Conservation (phyloP, 805 yeast species). For the Candida ficus region DNA sequence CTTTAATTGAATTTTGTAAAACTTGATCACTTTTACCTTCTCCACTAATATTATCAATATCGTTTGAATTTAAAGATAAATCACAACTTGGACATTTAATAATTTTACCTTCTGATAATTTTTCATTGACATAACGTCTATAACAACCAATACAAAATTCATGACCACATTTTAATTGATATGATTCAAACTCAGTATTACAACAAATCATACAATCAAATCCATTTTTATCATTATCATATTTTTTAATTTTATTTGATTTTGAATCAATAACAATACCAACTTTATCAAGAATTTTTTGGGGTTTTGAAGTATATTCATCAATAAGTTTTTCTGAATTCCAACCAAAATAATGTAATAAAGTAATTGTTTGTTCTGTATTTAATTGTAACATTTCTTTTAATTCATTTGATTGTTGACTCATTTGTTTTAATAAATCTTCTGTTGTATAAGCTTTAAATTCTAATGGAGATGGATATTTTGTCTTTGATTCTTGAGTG, state of each 20-base stretch:
- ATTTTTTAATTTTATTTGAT: neutral
- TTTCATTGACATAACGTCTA: constrained; percentile 47
- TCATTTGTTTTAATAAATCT: constrained; percentile 18
- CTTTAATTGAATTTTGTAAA: constrained; percentile 35
- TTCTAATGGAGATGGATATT: constrained; percentile 3
- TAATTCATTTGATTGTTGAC: constrained; percentile 29
- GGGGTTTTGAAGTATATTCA: constrained; percentile 42
- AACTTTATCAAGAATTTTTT: constrained; percentile 27
- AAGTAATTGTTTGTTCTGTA: constrained; percentile 34
- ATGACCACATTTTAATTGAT: constrained; percentile 64
- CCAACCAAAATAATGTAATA: constrained; percentile 51
- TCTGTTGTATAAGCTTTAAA: constrained; percentile 26
- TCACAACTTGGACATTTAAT: constrained; percentile 64
- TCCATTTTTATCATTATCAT: constrained; percentile 19
- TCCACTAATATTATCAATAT: constrained; percentile 38
- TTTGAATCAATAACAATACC: constrained; percentile 26
- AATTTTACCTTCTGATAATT: constrained; percentile 36
- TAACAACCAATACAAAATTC: constrained; percentile 68
- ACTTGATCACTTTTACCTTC: constrained; percentile 26
- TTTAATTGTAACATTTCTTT: constrained; percentile 33
- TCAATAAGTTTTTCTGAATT: constrained; percentile 55
- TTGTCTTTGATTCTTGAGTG: neutral
- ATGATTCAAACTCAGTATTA: constrained; percentile 42
- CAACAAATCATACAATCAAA: constrained; percentile 71
- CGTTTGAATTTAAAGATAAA: constrained; percentile 32